Base-by-base conservation (phyloP, 108 stramenopile genomes). In the Cyclotella cryptica region DNA sequence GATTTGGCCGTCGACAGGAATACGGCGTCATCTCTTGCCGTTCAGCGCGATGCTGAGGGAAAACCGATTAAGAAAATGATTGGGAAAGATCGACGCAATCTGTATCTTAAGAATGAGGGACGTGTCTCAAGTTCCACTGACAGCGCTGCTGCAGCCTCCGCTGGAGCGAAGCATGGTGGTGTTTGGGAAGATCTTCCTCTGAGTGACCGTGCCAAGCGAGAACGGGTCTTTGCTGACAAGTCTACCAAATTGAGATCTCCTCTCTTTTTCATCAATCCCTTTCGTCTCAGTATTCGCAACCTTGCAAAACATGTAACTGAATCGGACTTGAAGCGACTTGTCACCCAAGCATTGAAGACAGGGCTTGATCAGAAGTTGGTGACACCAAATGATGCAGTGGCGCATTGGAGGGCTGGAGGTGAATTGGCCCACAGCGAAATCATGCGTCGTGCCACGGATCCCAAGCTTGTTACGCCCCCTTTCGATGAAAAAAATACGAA, bases 231-330 rank as follows among this genome's bases (percentile, higher is more conserved):
- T 63, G 72, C 83, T 57, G 99, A 99, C 45, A 96, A 97, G 80
- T 95, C 88, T 55, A 85, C 91, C 30, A 99, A 99, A 85, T 84
- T 99, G 17, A 86, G 89, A 54, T 95, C 91, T 35, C 99, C 99
- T 10, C 84, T 98, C 10, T 99, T 99, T 72, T 98, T 98, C 82
- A 96, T 99, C 78, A 97, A 97, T 83, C 97, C 98, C 1, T 71
- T 67, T 45, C 89, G 98, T 10, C 85, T 99, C 5, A 88, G 87
- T 62, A 84, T 99, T 51, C 86, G 98, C 13, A 98, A 98, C 77
- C 75, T 99, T 68, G 89, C 82, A 46, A 96, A 96, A 74, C 88
- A 90, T 74, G 86, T 98, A 0, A 91, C 90, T 51, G 98, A 98
- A 78, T 73, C 83, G 4, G 91, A 79, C 24, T 85, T 99, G 42